Evolutionary conservation across 2,329 filamentous ascomycete species (phyloP).

Genomic region (Talaromyces sp.): DNA sequence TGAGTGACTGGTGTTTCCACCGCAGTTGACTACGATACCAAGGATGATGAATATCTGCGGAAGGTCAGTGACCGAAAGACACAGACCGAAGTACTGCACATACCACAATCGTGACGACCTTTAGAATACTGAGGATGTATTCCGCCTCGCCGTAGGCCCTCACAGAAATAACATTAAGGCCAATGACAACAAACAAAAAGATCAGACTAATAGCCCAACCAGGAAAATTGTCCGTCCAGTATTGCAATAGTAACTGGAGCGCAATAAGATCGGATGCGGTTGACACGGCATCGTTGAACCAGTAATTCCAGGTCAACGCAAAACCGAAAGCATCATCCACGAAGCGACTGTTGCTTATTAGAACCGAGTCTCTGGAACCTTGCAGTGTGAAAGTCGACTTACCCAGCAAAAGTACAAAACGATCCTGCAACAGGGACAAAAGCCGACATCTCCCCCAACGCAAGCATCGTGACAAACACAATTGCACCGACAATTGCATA

Average conservation of each 20-base stretch:
- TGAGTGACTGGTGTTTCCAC: slow-evolving; percentile 51
- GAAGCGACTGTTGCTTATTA: slow-evolving; percentile 33
- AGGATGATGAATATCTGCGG: slow-evolving; percentile 59
- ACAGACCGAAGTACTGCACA: slow-evolving; percentile 30
- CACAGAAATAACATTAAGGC: slow-evolving; percentile 53
- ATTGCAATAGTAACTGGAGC: slow-evolving; percentile 57
- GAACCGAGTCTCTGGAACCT: neutral
- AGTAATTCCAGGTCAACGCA: slow-evolving; percentile 49
- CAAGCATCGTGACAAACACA: slow-evolving; percentile 78
- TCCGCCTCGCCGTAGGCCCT: slow-evolving; percentile 53
- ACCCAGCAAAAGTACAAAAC: slow-evolving; percentile 56
- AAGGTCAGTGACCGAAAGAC: neutral
- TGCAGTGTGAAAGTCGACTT: slow-evolving; percentile 22
- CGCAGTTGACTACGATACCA: slow-evolving; percentile 59
- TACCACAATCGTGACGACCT: slow-evolving; percentile 42
- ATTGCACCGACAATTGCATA: slow-evolving; percentile 50
- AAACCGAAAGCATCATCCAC: slow-evolving; percentile 46
- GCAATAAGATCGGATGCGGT: slow-evolving; percentile 61
- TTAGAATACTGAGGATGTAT: slow-evolving; percentile 42
- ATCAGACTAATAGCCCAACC: slow-evolving; percentile 63
- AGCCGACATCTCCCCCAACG: slow-evolving; percentile 62
- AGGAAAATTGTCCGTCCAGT: slow-evolving; percentile 61
- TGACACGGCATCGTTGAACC: slow-evolving; percentile 64
- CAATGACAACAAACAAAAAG: slow-evolving; percentile 56
- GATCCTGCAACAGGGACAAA: slow-evolving; percentile 55